A percentile compares a stretch with the other conserved stretches of the same genome.
These are phyloP conservation scores for Caryopteris hybrid DNA, from an alignment of 305 asterid genomes.

Conservation along the genomic window DNA sequence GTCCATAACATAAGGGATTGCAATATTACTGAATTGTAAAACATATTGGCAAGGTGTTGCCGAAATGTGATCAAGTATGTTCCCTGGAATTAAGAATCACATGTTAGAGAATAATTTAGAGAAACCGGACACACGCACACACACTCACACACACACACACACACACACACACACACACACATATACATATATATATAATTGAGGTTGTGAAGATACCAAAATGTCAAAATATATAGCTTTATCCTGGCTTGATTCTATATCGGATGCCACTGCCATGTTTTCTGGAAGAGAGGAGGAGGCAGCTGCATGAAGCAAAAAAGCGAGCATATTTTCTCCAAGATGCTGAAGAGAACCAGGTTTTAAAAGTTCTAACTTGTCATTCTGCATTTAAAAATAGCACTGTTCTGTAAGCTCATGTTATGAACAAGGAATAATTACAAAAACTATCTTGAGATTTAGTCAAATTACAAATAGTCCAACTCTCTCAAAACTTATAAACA, in stretches of 20 bases:
- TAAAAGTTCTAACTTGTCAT: constrained; percentile 78
- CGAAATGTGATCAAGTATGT: constrained; percentile 72
- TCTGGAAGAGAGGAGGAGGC: constrained; percentile 69
- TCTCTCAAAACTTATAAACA: no score
- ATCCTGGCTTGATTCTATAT: constrained; percentile 38
- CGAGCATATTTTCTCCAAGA: constrained; percentile 97
- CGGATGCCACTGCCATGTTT: constrained; percentile 37
- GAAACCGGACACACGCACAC: neutral
- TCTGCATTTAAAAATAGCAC: constrained; percentile 44
- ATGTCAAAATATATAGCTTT: constrained; percentile 84
- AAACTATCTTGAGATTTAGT: neutral
- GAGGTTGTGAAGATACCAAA: constrained; percentile 50
- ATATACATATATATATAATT: no score
- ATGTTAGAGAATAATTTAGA: constrained; percentile 3
- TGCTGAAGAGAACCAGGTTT: constrained; percentile 97
- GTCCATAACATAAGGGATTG: constrained; percentile 82
- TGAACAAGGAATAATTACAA: neutral
- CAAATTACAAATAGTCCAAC: neutral
- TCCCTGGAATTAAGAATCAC: constrained; percentile 53
- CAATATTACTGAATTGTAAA: constrained; percentile 75
- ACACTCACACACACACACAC: no score
- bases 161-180: neutral
- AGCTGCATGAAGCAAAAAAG: constrained; percentile 81
- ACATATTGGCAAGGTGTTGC: constrained; percentile 67
- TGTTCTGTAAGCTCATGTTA: constrained; percentile 9